Evolutionary conservation across 116 monocot species (phyloP).

Genomic region (Zostera marina): DNA sequence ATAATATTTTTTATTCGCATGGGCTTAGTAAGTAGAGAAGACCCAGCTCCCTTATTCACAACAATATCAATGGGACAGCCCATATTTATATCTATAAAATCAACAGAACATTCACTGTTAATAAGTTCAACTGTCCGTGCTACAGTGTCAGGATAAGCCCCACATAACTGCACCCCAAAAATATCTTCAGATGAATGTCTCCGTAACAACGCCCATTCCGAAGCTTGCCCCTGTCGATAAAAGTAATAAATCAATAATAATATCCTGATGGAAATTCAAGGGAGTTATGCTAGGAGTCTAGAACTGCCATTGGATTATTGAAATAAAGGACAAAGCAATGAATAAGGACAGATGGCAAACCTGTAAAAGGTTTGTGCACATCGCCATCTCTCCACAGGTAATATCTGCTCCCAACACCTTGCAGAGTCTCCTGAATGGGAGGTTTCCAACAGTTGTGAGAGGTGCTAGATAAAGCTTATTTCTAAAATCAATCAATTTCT

Average conservation of each 20-base stretch:
- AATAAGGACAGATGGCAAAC: conserved; percentile 15
- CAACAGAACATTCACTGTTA: conserved; percentile 56
- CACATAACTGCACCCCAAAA: conserved; percentile 92
- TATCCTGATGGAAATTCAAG: background rate
- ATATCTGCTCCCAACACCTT: conserved; percentile 79
- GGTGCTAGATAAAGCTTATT: conserved; percentile 90
- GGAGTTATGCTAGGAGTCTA: background rate
- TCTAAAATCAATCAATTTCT: conserved; percentile 81
- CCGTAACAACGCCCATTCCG: conserved; percentile 94
- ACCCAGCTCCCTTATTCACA: conserved; percentile 90
- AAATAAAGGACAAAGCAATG: background rate
- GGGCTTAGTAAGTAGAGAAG: conserved; percentile 79
- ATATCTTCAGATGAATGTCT: conserved; percentile 77
- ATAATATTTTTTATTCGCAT: conserved; percentile 78
- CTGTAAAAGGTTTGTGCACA: conserved; percentile 93
- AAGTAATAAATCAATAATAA: background rate
- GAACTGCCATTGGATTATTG: no score
- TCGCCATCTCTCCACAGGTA: conserved; percentile 97
- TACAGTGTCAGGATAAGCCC: conserved; percentile 74
- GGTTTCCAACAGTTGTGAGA: conserved; percentile 91
- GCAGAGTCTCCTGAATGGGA: conserved; percentile 88
- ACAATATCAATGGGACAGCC: conserved; percentile 94
- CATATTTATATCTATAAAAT: conserved; percentile 94
- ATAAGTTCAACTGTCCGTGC: conserved; percentile 76
- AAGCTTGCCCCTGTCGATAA: conserved; percentile 73